phyloP scores from a whole-genome alignment of 352 stramenopile species.

The Phytophthora palmivora region DNA sequence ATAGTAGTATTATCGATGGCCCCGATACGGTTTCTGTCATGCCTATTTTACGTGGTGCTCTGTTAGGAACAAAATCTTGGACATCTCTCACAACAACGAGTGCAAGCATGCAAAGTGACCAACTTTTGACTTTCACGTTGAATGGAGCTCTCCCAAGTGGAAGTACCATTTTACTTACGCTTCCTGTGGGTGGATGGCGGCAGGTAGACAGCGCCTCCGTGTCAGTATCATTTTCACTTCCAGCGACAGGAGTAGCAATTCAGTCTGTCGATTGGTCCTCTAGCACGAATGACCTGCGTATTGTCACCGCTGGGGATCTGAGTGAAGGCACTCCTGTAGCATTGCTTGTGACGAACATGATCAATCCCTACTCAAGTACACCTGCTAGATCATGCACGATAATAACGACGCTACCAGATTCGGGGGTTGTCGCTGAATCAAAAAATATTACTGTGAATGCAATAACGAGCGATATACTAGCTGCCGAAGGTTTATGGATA shows the following conservation, averaged over 20 bases:
- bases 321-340: slow-evolving; percentile 42
- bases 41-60: slow-evolving; percentile 42
- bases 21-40: slow-evolving; percentile 52
- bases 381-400: slow-evolving; percentile 27
- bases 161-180: slow-evolving; percentile 45
- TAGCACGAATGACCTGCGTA: slow-evolving; percentile 29
- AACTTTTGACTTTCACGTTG: slow-evolving; percentile 48
- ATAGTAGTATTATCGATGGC: slow-evolving; percentile 58
- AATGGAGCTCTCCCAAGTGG: slow-evolving; percentile 60
- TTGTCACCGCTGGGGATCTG: slow-evolving; percentile 52
- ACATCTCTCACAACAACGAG: slow-evolving; percentile 45
- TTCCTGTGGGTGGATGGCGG: slow-evolving; percentile 57
- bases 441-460: slow-evolving; percentile 48
- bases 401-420: slow-evolving; percentile 48
- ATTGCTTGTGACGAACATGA: slow-evolving; percentile 53
- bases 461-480: slow-evolving; percentile 43
- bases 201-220: slow-evolving; percentile 14
- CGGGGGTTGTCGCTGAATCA: slow-evolving; percentile 57
- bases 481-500: slow-evolving; percentile 37
- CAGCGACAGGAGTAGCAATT: slow-evolving; percentile 41
- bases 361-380: slow-evolving; percentile 58
- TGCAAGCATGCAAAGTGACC: slow-evolving; percentile 65
- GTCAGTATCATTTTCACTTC: slow-evolving; percentile 41
- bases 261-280: slow-evolving; percentile 41
- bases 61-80: slow-evolving; percentile 48